Percentiles rank a stretch among this genome's conserved stretches.
These are phyloP conservation scores for Silybum marianum DNA, from an alignment of 129 eudicot genomes.

Conservation along the genomic window DNA sequence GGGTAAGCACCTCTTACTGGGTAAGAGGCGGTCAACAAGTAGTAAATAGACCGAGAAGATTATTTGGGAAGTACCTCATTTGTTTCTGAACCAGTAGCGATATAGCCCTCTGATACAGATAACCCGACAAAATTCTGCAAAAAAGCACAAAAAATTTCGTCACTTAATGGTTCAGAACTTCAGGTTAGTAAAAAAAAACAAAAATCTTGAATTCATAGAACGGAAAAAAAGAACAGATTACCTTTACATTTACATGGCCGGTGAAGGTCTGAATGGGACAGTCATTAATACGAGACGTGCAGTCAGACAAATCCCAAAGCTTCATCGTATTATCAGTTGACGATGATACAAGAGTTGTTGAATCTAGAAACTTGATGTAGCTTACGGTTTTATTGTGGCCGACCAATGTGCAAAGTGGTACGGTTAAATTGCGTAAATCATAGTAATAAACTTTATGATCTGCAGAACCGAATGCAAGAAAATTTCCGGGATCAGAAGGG, in stretches of 20 bases:
- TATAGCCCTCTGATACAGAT: slow-evolving; percentile 88
- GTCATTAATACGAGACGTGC: slow-evolving; percentile 68
- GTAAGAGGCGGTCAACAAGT: not conserved
- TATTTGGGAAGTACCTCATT: slow-evolving; percentile 63
- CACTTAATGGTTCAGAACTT: not conserved
- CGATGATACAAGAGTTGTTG: slow-evolving; percentile 74
- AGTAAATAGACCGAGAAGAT: not conserved
- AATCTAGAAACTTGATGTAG: slow-evolving; percentile 85
- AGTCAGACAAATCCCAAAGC: slow-evolving; percentile 80
- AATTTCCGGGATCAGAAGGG: slow-evolving; percentile 64
- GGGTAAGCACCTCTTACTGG: not conserved
- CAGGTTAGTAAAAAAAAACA: not conserved
- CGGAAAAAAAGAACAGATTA: not conserved
- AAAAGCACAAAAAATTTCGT: not conserved
- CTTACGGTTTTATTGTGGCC: slow-evolving; percentile 95
- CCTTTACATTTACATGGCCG: slow-evolving; percentile 79
- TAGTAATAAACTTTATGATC: slow-evolving; percentile 84
- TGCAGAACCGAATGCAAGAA: slow-evolving; percentile 95
- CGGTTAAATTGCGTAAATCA: slow-evolving; percentile 73
- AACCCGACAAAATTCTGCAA: slow-evolving; percentile 92
- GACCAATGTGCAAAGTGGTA: slow-evolving; percentile 76
- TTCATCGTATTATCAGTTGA: slow-evolving; percentile 80
- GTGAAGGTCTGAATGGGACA: slow-evolving; percentile 72
- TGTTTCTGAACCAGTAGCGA: slow-evolving; percentile 98
- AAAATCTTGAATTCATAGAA: not conserved